These are phyloP conservation scores for Heliamphora pulchella DNA, from an alignment of 179 eudicot genomes.

Conservation along the genomic window DNA sequence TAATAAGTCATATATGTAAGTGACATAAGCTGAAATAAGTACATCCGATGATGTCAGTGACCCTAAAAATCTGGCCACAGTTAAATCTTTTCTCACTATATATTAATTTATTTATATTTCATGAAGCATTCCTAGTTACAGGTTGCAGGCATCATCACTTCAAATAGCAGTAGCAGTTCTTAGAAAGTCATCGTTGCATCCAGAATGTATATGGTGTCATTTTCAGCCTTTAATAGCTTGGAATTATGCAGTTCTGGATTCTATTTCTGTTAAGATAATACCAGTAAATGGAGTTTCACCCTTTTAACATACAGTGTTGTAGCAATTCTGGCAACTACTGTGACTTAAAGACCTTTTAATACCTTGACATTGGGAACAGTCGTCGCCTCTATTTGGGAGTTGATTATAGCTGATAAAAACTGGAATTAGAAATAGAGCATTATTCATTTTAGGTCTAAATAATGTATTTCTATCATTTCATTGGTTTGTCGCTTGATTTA, in stretches of 20 bases:
- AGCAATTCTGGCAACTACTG: not conserved
- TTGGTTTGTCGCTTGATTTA: slow-evolving; percentile 6
- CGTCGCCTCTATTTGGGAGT: not conserved
- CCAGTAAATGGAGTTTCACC: not conserved
- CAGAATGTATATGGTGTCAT: not conserved
- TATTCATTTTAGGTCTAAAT: not conserved
- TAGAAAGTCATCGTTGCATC: not conserved
- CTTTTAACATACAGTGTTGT: not conserved
- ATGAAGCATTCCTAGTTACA: too few relatives aligned
- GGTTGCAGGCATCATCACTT: not conserved
- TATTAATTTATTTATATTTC: not conserved
- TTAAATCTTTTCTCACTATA: not conserved
- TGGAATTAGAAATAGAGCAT: not conserved
- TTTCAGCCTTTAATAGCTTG: not conserved
- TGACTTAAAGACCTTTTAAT: not conserved
- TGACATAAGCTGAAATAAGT: not conserved
- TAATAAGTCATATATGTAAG: not conserved
- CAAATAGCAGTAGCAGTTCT: not conserved
- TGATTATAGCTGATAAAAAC: slow-evolving; percentile 1
- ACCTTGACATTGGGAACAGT: not conserved
- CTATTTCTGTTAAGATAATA: not conserved
- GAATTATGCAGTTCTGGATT: not conserved
- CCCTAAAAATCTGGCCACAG: not conserved
- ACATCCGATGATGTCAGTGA: too few relatives aligned
- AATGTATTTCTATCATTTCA: not conserved